Percentiles rank a stretch among this genome's conserved stretches.
These are phyloP conservation scores for Geotrichum citri-aurantii DNA, from an alignment of 1,139 yeast species.

Conservation along the genomic window DNA sequence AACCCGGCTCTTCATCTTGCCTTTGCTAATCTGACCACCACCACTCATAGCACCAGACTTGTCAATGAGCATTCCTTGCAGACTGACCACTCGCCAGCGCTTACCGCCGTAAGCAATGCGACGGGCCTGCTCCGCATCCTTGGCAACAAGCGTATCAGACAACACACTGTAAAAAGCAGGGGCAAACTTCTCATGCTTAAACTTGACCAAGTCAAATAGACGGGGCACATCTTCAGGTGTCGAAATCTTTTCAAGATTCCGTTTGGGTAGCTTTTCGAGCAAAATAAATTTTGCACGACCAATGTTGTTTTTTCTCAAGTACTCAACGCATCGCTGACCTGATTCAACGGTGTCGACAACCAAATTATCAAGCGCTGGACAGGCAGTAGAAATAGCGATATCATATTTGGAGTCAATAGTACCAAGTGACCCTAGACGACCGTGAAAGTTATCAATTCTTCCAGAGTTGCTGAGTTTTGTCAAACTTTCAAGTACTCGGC, in stretches of 20 bases:
- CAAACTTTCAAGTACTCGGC: constrained; percentile 65
- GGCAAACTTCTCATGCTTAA: constrained; percentile 59
- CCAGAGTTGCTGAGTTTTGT: constrained; percentile 71
- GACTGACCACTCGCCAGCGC: constrained; percentile 83
- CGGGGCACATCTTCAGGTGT: constrained; percentile 79
- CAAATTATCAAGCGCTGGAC: constrained; percentile 84
- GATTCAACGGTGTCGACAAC: constrained; percentile 93
- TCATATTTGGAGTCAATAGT: constrained; percentile 82
- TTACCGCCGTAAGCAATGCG: constrained; percentile 79
- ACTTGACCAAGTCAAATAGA: constrained; percentile 73
- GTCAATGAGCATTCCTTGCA: constrained; percentile 89
- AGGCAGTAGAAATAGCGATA: constrained; percentile 91
- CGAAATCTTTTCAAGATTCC: constrained; percentile 52
- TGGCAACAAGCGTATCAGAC: constrained; percentile 82
- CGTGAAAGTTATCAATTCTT: constrained; percentile 78
- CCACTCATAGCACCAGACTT: constrained; percentile 98
- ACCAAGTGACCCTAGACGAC: constrained; percentile 88
- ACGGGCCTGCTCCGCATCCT: constrained; percentile 73
- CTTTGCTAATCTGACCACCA: constrained; percentile 72
- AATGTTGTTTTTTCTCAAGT: constrained; percentile 71
- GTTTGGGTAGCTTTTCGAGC: constrained; percentile 63
- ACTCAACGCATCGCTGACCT: constrained; percentile 87
- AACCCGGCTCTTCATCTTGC: constrained; percentile 51
- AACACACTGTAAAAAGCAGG: constrained; percentile 89
- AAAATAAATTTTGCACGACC: constrained; percentile 90